Conservation (phyloP, 495 filamentous ascomycete genomes). For the Hypoxylon rickii region DNA sequence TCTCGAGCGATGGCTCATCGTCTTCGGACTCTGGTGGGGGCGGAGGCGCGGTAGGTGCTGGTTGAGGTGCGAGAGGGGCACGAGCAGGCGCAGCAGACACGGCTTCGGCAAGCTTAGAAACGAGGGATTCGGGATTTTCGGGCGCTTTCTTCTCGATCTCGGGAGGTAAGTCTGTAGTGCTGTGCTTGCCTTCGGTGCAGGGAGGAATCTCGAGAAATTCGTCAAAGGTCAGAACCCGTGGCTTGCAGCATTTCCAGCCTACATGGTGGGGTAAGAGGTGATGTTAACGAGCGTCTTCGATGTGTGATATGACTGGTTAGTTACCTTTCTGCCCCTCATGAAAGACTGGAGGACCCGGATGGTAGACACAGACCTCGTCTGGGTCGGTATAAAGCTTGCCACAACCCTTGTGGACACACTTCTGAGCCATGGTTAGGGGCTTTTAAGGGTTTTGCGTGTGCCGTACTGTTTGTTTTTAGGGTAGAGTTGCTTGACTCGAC, state of each 20-base stretch:
- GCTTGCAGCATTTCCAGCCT: constrained; percentile 99
- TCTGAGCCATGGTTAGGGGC: constrained; percentile 68
- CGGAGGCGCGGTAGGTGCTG: constrained; percentile 63
- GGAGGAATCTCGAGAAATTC: constrained; percentile 95
- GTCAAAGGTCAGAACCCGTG: constrained; percentile 96
- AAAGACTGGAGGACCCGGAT: constrained; percentile 92
- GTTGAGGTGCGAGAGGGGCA: constrained; percentile 56
- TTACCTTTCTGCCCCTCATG: constrained; percentile 99
- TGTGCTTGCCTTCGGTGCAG: constrained; percentile 93
- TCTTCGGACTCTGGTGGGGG: constrained; percentile 80
- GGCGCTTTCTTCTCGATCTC: constrained; percentile 58
- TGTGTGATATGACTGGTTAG: constrained; percentile 27
- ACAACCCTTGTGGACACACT: constrained; percentile 96
- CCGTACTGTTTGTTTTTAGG: too few species aligned
- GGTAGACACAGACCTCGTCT: constrained; percentile 86
- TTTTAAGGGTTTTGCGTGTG: not conserved
- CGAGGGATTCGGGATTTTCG: constrained; percentile 26
- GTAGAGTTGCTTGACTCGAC: not conserved
- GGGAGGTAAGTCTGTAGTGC: constrained; percentile 70
- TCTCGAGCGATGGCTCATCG: constrained; percentile 74
- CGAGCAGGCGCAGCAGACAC: constrained; percentile 53
- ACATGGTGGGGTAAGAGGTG: constrained; percentile 1
- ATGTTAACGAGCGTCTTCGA: constrained; percentile 1
- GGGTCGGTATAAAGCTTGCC: constrained; percentile 84
- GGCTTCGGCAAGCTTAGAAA: constrained; percentile 41